phyloP scores from a whole-genome alignment of 2,329 filamentous ascomycete genomes.

The Neofusicoccum sp. region DNA sequence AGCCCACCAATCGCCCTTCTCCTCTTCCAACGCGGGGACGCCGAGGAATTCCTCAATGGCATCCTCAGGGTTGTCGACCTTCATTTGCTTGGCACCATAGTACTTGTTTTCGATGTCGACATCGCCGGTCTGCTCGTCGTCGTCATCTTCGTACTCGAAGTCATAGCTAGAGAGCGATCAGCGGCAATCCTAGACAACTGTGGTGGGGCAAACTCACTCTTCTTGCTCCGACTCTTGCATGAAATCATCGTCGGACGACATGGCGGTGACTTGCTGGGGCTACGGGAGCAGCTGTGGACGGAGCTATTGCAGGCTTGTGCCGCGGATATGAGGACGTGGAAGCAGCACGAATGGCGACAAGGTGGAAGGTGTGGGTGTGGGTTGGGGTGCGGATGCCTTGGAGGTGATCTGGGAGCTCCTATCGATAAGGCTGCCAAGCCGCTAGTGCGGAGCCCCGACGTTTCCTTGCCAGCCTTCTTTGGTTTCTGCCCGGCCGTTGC shows the following conservation, averaged over 20 bases:
- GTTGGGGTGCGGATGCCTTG: neutral
- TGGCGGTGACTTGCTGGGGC: slow-evolving; percentile 41
- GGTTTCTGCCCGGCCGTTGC: neutral
- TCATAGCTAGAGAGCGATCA: slow-evolving; percentile 68
- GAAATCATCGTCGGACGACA: slow-evolving; percentile 88
- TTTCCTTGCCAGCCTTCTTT: neutral
- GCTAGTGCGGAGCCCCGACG: no score
- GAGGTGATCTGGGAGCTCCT: no score
- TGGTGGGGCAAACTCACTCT: slow-evolving; percentile 58
- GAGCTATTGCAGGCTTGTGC: no score
- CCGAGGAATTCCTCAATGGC: slow-evolving; percentile 92
- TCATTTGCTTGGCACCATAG: slow-evolving; percentile 98
- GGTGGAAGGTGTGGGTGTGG: neutral
- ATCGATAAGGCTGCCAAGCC: no score
- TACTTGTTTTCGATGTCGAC: slow-evolving; percentile 99
- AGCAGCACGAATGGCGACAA: neutral
- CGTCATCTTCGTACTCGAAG: slow-evolving; percentile 95
- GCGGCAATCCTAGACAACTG: slow-evolving; percentile 8
- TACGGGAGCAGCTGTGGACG: neutral
- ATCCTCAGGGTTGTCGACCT: slow-evolving; percentile 80
- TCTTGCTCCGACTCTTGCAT: slow-evolving; percentile 91
- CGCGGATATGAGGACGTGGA: no score
- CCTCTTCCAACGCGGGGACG: slow-evolving; percentile 78
- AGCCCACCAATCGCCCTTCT: slow-evolving; percentile 87
- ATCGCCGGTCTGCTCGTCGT: slow-evolving; percentile 84